A percentile compares a stretch with the other conserved stretches of the same genome.
phyloP scores from a whole-genome alignment of 202 grass and related monocot genomes.

The Dendrocalamus latiflorus region DNA sequence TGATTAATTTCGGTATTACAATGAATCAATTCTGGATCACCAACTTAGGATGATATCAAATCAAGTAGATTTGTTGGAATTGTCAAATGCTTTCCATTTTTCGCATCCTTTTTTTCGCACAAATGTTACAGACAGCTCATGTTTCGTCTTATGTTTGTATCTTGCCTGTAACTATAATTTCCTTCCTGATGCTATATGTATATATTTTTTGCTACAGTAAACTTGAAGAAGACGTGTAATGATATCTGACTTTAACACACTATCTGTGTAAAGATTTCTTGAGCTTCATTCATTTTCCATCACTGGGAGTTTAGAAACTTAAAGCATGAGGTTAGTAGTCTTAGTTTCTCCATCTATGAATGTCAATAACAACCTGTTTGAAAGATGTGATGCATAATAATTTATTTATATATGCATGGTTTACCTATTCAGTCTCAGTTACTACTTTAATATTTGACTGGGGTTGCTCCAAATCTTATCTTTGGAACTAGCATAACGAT shows the following conservation, averaged over 20 bases:
- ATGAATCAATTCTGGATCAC: neutral
- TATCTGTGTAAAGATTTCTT: neutral
- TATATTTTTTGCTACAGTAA: slow-evolving; percentile 1
- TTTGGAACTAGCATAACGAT: neutral
- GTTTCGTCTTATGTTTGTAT: neutral
- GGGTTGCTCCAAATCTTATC: neutral
- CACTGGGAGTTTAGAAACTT: neutral
- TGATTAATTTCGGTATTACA: neutral
- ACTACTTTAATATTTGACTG: neutral
- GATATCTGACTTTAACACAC: slow-evolving; percentile 14
- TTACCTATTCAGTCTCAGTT: neutral
- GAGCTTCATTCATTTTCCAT: slow-evolving; percentile 4
- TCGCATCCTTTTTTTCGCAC: neutral
- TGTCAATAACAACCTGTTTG: neutral
- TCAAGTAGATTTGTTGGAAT: neutral
- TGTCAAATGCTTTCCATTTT: neutral
- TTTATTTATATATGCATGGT: neutral
- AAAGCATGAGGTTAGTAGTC: slow-evolving; percentile 50
- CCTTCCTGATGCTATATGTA: neutral
- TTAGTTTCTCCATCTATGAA: slow-evolving; percentile 2
- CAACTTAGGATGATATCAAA: neutral
- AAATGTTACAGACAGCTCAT: neutral
- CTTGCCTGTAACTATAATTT: neutral
- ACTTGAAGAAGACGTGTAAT: neutral
- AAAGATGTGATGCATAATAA: neutral